Conservation (phyloP, 2,329 filamentous ascomycete species). For the Trichoderma sp. region DNA sequence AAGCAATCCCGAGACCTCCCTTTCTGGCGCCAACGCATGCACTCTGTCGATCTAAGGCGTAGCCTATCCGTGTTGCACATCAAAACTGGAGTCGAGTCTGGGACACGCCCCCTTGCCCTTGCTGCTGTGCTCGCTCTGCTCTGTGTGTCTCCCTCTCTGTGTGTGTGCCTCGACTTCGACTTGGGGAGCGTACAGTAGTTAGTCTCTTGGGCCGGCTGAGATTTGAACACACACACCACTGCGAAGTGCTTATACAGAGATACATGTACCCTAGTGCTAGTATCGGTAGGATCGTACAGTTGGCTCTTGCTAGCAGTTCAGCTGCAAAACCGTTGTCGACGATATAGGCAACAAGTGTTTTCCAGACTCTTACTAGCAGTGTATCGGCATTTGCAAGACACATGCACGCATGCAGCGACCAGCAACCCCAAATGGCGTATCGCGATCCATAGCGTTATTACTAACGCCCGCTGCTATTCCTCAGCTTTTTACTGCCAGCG, state of each 20-base stretch:
- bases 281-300: no score
- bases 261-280: no score
- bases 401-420: not conserved
- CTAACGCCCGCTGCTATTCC: not conserved
- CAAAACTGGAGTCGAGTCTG: slow-evolving; percentile 25
- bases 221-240: not conserved
- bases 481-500: not conserved
- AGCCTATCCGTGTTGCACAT: slow-evolving; percentile 26
- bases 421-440: not conserved
- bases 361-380: not conserved
- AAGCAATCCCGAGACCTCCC: slow-evolving; percentile 24
- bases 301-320: no score
- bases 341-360: not conserved
- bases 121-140: not conserved
- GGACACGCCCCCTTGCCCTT: not conserved
- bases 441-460: not conserved
- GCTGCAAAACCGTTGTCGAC: not conserved
- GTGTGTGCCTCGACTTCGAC: not conserved
- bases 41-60: slow-evolving; percentile 27
- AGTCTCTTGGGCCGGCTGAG: not conserved
- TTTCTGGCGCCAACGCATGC: slow-evolving; percentile 24
- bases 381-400: not conserved
- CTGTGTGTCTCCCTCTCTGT: not conserved
- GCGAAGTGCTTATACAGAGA: no score
- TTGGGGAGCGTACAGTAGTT: no score